Conservation (phyloP, 148 eudicot species). For the Oxyria digyna region DNA sequence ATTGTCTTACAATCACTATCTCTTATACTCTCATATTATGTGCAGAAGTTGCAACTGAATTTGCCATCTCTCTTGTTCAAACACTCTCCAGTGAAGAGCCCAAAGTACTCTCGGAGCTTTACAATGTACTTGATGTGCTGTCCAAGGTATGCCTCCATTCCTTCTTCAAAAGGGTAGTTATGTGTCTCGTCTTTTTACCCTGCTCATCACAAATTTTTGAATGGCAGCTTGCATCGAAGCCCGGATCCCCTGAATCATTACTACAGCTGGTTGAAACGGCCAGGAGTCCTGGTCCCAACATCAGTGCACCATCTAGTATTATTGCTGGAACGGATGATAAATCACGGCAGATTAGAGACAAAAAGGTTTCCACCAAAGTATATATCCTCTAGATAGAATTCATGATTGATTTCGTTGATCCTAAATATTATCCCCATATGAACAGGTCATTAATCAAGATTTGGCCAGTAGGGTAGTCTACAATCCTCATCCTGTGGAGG, state of each 20-base stretch:
- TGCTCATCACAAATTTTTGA: slow-evolving; percentile 7
- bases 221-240: slow-evolving; percentile 73
- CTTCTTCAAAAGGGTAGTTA: not conserved
- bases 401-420: not conserved
- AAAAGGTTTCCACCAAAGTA: slow-evolving; percentile 33
- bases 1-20: not conserved
- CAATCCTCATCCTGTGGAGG: slow-evolving; percentile 28
- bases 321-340: slow-evolving; percentile 50
- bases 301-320: slow-evolving; percentile 29
- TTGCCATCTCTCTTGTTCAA: slow-evolving; percentile 68
- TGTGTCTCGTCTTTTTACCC: not conserved
- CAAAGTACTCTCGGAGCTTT: slow-evolving; percentile 73
- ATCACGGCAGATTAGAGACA: slow-evolving; percentile 48
- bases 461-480: slow-evolving; percentile 55
- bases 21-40: slow-evolving; percentile 5
- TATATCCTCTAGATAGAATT: not conserved
- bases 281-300: slow-evolving; percentile 55
- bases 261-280: slow-evolving; percentile 82
- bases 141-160: slow-evolving; percentile 48
- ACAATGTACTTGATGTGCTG: slow-evolving; percentile 61
- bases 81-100: slow-evolving; percentile 53
- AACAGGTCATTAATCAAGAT: slow-evolving; percentile 40
- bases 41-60: slow-evolving; percentile 89
- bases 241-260: slow-evolving; percentile 88
- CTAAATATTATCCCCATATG: slow-evolving; percentile 5